A percentile compares a stretch with the other conserved stretches of the same genome.
Conservation (phyloP, 2,329 filamentous ascomycete genomes). For the Penicillium sp. region DNA sequence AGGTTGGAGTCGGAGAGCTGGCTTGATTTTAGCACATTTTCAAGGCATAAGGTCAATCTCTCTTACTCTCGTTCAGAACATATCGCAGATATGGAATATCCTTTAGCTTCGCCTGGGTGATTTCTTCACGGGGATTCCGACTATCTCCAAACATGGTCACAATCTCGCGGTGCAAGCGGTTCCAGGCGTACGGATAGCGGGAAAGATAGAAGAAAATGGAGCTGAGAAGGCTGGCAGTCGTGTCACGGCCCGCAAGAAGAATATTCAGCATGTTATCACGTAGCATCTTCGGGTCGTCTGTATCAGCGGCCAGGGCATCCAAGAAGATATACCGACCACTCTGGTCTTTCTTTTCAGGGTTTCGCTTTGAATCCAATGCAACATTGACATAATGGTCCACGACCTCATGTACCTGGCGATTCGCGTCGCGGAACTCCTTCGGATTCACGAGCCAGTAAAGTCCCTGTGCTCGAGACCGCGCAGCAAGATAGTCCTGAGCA, state of each 20-base stretch:
- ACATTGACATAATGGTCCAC: constrained; percentile 47
- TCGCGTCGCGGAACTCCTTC: constrained; percentile 38
- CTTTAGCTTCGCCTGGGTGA: constrained; percentile 43
- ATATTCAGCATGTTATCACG: constrained; percentile 49
- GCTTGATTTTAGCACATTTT: too few species aligned
- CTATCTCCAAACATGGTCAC: constrained; percentile 42
- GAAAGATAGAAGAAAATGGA: constrained; percentile 47
- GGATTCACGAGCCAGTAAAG: constrained; percentile 39
- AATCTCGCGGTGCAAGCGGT: constrained; percentile 33
- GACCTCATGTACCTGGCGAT: constrained; percentile 43
- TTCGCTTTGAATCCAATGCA: constrained; percentile 35
- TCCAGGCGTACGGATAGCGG: constrained; percentile 34
- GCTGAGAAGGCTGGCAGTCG: constrained; percentile 44
- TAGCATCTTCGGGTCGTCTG: constrained; percentile 43
- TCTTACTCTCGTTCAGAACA: constrained; percentile 35
- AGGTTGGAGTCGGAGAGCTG: constrained; percentile 42
- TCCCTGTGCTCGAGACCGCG: constrained; percentile 26
- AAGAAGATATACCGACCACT: constrained; percentile 47
- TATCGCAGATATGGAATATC: constrained; percentile 38
- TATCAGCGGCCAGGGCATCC: constrained; percentile 44
- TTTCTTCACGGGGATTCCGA: constrained; percentile 29
- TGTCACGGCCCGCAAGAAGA: constrained; percentile 49
- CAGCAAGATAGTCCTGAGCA: constrained; percentile 29
- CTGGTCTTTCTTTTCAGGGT: constrained; percentile 28
- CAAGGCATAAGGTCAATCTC: too few species aligned